Base-by-base conservation (phyloP, 192 early-diverging fungal genomes). In the Umbelopsis sp. region DNA sequence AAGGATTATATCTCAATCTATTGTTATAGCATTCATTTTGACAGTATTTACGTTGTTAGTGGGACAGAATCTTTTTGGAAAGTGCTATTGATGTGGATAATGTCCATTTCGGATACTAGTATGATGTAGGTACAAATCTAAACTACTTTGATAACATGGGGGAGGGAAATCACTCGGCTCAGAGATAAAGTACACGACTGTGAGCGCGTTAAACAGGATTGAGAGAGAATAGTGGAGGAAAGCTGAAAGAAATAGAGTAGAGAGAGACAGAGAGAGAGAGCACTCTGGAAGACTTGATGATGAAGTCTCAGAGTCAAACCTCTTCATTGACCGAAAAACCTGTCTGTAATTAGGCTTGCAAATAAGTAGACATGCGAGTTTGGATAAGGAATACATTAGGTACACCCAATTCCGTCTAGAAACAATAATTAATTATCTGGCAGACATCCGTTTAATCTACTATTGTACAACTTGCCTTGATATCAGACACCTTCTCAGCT, bases 341-440 rank as follows among this genome's bases (percentile, higher is more conserved):
- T 9, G 37, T 41, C 37, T 6, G 37, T 30, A 12, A 61, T 61
- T 61, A 61, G 3, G 55, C 55, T n/a, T 61, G 55, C 16, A 61
- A 25, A 16, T 30, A 35, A 15, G 55, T 61, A 18, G 55, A 61
- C 2, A 71, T 20, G 21, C 69, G 22, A 15, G 84, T 72, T 45
- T 86, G 79, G 52, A 87, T 87, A n/a, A 77, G 67, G 58, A 78
- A 77, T 20, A 89, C 81, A 70, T 89, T 81, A 6, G 88, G 88
- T 11, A 89, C 88, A 22, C 88, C 88, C 12, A 88, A 72, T 67
- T 89, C 88, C 25, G 86, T 82, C 87, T 86, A 30, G 64, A 33
- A 30, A 10, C 8, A 16, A 25, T n/a, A 61, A 16, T 15, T 16
- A 15, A 37, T 7, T 27, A 30, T 30, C 27, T 18, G 16, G 25